A percentile compares a stretch with the other conserved stretches of the same genome.
Conservation (phyloP, 176 grass and related monocot species). For the Musa beccarii region DNA sequence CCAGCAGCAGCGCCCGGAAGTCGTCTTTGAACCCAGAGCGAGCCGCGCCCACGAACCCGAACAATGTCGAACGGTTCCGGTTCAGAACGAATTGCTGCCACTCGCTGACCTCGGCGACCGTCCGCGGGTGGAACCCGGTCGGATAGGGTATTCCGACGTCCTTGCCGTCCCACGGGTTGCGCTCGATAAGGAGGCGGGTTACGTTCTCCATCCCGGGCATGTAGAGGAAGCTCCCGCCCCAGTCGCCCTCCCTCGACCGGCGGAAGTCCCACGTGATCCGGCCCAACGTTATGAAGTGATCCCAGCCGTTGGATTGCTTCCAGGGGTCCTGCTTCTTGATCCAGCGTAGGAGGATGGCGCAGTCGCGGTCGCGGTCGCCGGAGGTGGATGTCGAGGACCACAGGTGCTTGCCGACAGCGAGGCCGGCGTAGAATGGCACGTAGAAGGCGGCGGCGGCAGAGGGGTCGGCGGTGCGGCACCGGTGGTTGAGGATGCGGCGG, state of each 20-base stretch:
- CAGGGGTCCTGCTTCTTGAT: constrained; percentile 39
- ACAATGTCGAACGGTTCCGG: constrained; percentile 33
- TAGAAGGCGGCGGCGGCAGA: constrained; percentile 52
- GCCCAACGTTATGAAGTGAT: constrained; percentile 72
- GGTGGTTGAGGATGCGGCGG: constrained; percentile 59
- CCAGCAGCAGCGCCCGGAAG: constrained; percentile 54
- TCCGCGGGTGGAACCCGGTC: constrained; percentile 65
- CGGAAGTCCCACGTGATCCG: constrained; percentile 97
- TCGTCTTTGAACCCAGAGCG: constrained; percentile 54
- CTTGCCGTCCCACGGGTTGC: constrained; percentile 32
- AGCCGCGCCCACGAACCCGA: constrained; percentile 61
- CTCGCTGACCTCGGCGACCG: constrained; percentile 34
- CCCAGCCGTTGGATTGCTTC: constrained; percentile 52
- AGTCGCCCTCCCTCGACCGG: constrained; percentile 35
- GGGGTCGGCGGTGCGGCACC: constrained; percentile 58
- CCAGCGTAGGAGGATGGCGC: constrained; percentile 48
- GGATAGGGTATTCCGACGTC: constrained; percentile 81
- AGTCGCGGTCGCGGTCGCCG: constrained; percentile 31
- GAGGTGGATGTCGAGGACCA: constrained; percentile 49
- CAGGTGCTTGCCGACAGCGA: constrained; percentile 60
- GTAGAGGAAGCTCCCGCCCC: constrained; percentile 66
- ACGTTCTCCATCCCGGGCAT: constrained; percentile 58
- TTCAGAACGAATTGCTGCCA: constrained; percentile 65
- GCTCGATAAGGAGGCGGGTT: constrained; percentile 73
- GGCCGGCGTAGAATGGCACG: constrained; percentile 78